Evolutionary conservation across 345 rosid species (phyloP), one percentile per base, ranked within the genome.

Genomic region (Hibiscus tridactylites): DNA sequence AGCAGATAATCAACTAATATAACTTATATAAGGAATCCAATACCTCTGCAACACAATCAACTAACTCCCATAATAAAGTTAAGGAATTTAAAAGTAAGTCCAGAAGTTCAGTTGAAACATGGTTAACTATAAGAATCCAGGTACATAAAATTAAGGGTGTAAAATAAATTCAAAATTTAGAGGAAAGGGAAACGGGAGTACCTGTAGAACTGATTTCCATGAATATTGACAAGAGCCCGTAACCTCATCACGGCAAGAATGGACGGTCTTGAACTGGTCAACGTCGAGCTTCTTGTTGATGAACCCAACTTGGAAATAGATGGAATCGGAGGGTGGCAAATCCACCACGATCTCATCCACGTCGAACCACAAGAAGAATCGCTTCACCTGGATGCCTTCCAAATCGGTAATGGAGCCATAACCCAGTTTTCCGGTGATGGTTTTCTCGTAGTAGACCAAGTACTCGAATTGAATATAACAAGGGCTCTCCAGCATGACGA

Each of bases 311-410:
- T 81, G 91, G 79, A 94, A 94, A 77, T 94, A 94, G 74, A 94
- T 95, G 3, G 87, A 86, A 68, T 85, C 88, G 2, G 89, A 75
- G 10, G 99, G 97, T 0, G 97, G 99, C 37, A 95, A 85, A 82
- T 95, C 97, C 8, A 92, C 97, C 79, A 81, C 89, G 86, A 95
- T 92, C 75, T 86, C 86, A 72, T 87, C 91, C 11, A 95, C 97
- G 74, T 83, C 85, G 49, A 95, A 78, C 99, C 99, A 95, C 7
- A 95, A 35, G 50, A 91, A 84, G 83, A 92, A 70, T 33, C 81
- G 79, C 73, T 83, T 87, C 62, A 95, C 97, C 78, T 90, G 88
- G 79, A 95, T 92, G 74, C 99, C 99, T 68, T 90, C 62, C 67
- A 94, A 81, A 17, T 84, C 81, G 6, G 88, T 74, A 73, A 94